phyloP scores from a whole-genome alignment of 208 protist genomes.

The Crithidia expoeki region DNA sequence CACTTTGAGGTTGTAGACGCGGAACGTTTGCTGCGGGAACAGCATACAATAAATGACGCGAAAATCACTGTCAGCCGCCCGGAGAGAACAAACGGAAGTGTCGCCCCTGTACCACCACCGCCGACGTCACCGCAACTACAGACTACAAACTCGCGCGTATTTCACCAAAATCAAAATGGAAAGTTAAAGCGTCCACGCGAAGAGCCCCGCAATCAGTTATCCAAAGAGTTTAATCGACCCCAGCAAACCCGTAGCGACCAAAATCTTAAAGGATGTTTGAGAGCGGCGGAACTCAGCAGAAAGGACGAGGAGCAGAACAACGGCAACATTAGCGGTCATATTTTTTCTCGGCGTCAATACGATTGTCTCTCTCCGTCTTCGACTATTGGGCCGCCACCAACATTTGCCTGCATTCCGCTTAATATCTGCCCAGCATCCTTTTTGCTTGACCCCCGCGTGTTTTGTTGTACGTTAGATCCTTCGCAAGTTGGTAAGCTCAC shows the following conservation, averaged over 20 bases:
- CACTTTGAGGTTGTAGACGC: conserved; percentile 29
- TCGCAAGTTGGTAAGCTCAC: conserved; percentile 41
- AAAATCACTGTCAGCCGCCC: not conserved
- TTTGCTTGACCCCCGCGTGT: conserved; percentile 60
- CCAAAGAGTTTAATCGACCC: not conserved
- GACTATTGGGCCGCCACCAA: not conserved
- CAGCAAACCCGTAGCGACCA: not conserved
- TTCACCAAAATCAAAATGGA: not conserved
- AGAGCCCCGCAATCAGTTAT: not conserved
- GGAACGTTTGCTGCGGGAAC: conserved; percentile 1
- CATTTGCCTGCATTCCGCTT: conserved; percentile 70
- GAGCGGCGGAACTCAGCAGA: not conserved
- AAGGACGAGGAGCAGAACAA: not conserved
- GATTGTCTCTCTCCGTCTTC: not conserved
- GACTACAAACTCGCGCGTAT: not conserved
- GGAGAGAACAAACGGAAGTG: not conserved
- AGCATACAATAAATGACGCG: conserved; percentile 12
- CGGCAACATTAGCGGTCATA: not conserved
- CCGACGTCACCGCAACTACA: not conserved
- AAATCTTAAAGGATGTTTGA: not conserved
- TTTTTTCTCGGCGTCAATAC: not conserved
- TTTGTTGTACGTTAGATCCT: conserved; percentile 57
- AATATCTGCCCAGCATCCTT: conserved; percentile 55
- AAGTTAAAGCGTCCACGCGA: not conserved
- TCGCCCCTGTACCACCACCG: not conserved